Evolutionary conservation across 257 asterid genomes (phyloP), one percentile per base, ranked within the genome.

Genomic region (Solanum appendiculatum): DNA sequence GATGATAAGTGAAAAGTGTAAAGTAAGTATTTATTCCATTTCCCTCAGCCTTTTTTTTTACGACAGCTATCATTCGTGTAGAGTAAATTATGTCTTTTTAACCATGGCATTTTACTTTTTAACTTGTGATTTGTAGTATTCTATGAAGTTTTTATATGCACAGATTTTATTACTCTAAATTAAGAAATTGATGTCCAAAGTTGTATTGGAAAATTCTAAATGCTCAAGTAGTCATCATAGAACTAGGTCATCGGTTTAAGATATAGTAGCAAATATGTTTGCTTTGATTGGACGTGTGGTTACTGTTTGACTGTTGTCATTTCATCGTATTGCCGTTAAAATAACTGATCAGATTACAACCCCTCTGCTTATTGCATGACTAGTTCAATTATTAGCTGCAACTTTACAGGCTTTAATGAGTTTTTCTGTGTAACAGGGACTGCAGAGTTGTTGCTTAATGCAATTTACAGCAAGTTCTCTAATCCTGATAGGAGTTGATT

Each of bases 401-500:
- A 73, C 9, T 56, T 21, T 64, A 58, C 21, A 2, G 77, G 70
- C 40, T 7, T 56, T 20, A 56, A 56, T 56, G 27, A 31, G 77
- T 69, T 69, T 33, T 33, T 31, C 40, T 33, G 77, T 69, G 77
- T 51, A 13, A 77, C 74, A 95, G 98, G 91, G 96, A 92, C 2
- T 95, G 99, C 23, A 9, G 93, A 91, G 90, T 89, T 54, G 63
- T 54, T 54, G 63, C 4, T 54, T 54, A 54, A 54, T 54, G 11
- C 63, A 54, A 54, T 54, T 56, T 86, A 46, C 64, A 60, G 94
- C n/a, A 96, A 94, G 36, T 95, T 92, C 78, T 93, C 93, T 0
- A 91, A 69, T 33, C 93, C 94, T 2, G 95, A 93, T 27, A 91
- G 91, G 90, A 86, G 92, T 89, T 51, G 92, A 94, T 4, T 96